Evolutionary conservation across 768 basidiomycete genomes (phyloP).

Genomic region (Scleroderma bovista): DNA sequence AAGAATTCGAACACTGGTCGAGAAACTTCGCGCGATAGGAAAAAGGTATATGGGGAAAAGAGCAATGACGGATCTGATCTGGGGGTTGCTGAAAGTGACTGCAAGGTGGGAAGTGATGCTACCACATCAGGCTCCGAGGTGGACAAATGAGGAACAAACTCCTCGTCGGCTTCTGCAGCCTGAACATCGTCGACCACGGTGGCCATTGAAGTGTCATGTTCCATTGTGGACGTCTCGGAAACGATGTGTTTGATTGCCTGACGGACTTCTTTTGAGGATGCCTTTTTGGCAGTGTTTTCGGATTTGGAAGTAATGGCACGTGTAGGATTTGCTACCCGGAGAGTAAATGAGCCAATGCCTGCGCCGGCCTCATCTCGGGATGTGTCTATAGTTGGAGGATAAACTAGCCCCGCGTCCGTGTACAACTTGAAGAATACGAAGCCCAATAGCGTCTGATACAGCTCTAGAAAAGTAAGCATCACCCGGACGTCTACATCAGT

Average conservation of each 20-base stretch:
- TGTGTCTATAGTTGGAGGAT: conserved; percentile 88
- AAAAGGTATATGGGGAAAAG: conserved; percentile 86
- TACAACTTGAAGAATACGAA: conserved; percentile 99
- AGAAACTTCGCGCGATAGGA: conserved; percentile 89
- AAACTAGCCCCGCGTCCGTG: conserved; percentile 85
- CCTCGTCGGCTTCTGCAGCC: conserved; percentile 45
- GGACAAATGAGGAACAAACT: conserved; percentile 62
- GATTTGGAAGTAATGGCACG: conserved; percentile 14
- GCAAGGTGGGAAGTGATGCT: conserved; percentile 59
- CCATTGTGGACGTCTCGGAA: conserved; percentile 13
- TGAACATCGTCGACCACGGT: conserved; percentile 26
- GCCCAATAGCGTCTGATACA: conserved; percentile 93
- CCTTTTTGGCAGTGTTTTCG: conserved; percentile 24
- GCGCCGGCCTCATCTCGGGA: conserved; percentile 81
- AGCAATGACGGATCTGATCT: conserved; percentile 54
- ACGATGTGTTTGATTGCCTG: conserved; percentile 44
- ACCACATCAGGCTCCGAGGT: conserved; percentile 40
- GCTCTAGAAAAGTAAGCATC: conserved; percentile 95
- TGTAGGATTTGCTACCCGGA: conserved; percentile 46
- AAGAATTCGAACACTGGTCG: conserved; percentile 92
- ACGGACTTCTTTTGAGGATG: conserved; percentile 52
- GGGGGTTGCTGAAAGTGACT: conserved; percentile 56
- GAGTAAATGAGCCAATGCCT: conserved; percentile 81
- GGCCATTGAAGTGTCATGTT: conserved; percentile 37
- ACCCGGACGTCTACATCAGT: conserved; percentile 95